Evolutionary conservation across 768 basidiomycete species (phyloP), one percentile per base, ranked within the genome.

Genomic region (Trametes punicea): DNA sequence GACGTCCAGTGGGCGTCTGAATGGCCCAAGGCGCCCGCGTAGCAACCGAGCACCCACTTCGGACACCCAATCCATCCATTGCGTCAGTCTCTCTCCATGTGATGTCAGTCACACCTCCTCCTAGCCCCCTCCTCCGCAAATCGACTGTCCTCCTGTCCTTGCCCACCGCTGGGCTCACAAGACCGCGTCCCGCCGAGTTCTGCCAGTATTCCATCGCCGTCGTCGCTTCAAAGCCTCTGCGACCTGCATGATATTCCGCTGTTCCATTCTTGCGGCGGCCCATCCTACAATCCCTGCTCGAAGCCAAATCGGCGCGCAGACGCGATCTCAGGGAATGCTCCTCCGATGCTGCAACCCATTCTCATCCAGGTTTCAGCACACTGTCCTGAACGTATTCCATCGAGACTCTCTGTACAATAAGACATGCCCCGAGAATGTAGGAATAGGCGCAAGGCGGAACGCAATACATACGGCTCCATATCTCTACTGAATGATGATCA

Each of bases 401-500:
- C 15, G 23, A 13, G 23, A 15, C 26, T 13, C 25, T 44, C 42
- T 21, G 21, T 26, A 15, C 15, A 6, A 44, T 44, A 21, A 44
- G 42, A 44, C 42, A 38, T 25, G 42, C 26, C 21, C 42, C 25
- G n/a, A 15, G 9, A 44, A 15, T 53, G 15, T 25, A 34, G 23
- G 30, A 30, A 53, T 45, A 36, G n/a, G n/a, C 20, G 18, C 20
- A 11, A 30, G 13, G n/a, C n/a, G n/a, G n/a, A n/a, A 21, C 18
- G 49, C 21, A 38, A 46, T 54, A 54, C 50, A 54, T 50, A 50
- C 20, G 6, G 15, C 29, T 41, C 21, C 15, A 21, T 16, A 38
- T 38, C 40, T 57, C 60, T 69, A 95, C 71, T 93, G 90, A 62
- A 96, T 95, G 64, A 96, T 77, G 62, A 96, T 95, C 93, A 96